These are phyloP conservation scores for Collybia sordida DNA, from an alignment of 768 basidiomycete genomes.

Conservation along the genomic window DNA sequence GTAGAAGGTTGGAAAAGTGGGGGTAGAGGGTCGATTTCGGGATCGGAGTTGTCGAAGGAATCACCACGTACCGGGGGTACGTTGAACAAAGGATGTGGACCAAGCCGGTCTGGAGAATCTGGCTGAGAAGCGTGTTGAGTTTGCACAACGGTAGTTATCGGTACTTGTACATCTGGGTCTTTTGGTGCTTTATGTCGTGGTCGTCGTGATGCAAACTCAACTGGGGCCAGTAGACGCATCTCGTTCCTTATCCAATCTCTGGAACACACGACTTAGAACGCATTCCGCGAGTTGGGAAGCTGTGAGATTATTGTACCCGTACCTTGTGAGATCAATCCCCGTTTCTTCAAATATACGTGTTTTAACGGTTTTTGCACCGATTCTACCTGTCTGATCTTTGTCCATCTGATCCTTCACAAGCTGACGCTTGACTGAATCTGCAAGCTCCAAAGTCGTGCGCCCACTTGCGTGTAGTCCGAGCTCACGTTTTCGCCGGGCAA, in stretches of 20 bases:
- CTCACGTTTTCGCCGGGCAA: conserved; percentile 23
- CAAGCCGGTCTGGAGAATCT: no score
- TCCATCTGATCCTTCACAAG: conserved; percentile 33
- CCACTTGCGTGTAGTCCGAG: conserved; percentile 29
- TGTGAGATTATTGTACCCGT: not conserved
- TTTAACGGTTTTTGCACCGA: conserved; percentile 26
- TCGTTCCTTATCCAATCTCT: conserved; percentile 10
- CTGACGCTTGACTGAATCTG: conserved; percentile 26
- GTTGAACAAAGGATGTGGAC: no score
- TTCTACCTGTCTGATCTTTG: conserved; percentile 27
- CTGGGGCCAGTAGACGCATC: conserved; percentile 5
- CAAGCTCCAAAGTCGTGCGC: conserved; percentile 24
- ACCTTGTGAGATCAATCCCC: conserved; percentile 28
- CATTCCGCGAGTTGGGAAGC: not conserved
- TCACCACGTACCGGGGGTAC: no score
- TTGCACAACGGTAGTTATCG: not conserved
- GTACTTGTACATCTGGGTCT: not conserved
- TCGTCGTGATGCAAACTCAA: conserved; percentile 8
- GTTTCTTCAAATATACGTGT: conserved; percentile 26
- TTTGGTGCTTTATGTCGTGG: conserved; percentile 1
- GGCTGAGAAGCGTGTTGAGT: not conserved
- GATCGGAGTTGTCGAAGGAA: no score
- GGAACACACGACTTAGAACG: not conserved
- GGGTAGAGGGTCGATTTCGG: no score
- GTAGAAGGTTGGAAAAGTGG: no score